phyloP scores from a whole-genome alignment of 2,329 filamentous ascomycete species.

The Furcasterigmium furcatum region DNA sequence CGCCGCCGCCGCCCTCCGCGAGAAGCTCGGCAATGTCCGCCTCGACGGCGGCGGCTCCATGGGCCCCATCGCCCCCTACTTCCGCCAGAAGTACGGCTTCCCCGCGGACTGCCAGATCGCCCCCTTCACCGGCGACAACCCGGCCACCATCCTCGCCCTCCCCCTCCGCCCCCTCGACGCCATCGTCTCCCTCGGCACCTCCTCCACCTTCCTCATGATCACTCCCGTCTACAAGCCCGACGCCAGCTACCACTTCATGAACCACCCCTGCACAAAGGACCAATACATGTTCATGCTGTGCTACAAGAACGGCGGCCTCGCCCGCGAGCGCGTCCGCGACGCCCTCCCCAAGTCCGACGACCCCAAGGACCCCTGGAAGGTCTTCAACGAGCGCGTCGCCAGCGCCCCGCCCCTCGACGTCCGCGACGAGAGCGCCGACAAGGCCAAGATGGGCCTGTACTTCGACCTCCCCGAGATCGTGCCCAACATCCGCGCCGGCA shows the following conservation, averaged over 20 bases:
- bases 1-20: slow-evolving; percentile 55
- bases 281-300: slow-evolving; percentile 99
- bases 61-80: slow-evolving; percentile 76
- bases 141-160: slow-evolving; percentile 87
- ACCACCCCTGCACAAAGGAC: slow-evolving; percentile 85
- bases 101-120: slow-evolving; percentile 69
- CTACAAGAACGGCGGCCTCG: slow-evolving; percentile 97
- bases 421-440: slow-evolving; percentile 38
- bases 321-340: slow-evolving; percentile 86
- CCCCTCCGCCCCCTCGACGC: slow-evolving; percentile 85
- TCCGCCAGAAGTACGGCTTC: slow-evolving; percentile 76
- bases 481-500: slow-evolving; percentile 81
- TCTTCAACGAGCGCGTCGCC: slow-evolving; percentile 73
- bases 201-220: slow-evolving; percentile 96
- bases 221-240: slow-evolving; percentile 89
- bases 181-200: slow-evolving; percentile 92
- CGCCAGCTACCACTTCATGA: slow-evolving; percentile 94
- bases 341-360: slow-evolving; percentile 57
- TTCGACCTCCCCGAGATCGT: slow-evolving; percentile 96
- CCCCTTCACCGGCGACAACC: slow-evolving; percentile 94
- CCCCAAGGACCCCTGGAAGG: neutral
- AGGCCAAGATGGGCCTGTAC: slow-evolving; percentile 87
- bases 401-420: slow-evolving; percentile 68
- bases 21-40: slow-evolving; percentile 77
- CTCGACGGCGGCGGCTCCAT: slow-evolving; percentile 78